These are phyloP conservation scores for Penicillium angulare DNA, from an alignment of 495 filamentous ascomycete genomes.

Conservation along the genomic window DNA sequence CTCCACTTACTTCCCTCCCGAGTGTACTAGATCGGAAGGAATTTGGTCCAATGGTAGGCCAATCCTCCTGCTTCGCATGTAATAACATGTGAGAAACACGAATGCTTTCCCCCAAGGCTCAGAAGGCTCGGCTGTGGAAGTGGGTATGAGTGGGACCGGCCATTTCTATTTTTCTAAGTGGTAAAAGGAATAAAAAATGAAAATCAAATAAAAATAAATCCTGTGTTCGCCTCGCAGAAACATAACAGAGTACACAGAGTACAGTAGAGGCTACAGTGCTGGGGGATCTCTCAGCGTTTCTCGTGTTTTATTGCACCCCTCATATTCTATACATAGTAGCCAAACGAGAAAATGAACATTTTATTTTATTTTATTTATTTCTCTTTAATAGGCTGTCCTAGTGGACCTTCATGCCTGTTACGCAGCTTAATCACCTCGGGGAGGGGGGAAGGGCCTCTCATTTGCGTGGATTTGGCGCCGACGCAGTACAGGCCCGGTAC, in stretches of 20 bases:
- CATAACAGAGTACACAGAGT: too few species aligned
- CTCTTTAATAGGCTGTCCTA: too few species aligned
- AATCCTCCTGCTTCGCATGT: not conserved
- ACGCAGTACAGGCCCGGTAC: too few species aligned
- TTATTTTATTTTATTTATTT: not conserved
- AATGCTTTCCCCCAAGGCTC: not conserved
- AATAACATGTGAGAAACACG: not conserved
- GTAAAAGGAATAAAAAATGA: too few species aligned
- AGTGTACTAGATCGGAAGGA: not conserved
- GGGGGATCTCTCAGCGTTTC: not conserved
- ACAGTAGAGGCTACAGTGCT: too few species aligned
- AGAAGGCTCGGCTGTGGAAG: not conserved
- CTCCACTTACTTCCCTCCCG: not conserved
- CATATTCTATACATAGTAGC: too few species aligned
- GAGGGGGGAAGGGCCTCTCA: conserved; percentile 26
- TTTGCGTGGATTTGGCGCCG: conserved; percentile 38
- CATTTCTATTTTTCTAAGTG: too few species aligned
- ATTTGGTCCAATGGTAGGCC: not conserved
- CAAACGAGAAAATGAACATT: too few species aligned
- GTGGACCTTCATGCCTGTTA: not conserved
- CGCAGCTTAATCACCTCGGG: not conserved
- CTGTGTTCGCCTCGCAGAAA: too few species aligned
- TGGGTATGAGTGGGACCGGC: too few species aligned
- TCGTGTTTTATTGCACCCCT: too few species aligned
- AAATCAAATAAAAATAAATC: too few species aligned